Evolutionary conservation across 768 basidiomycete genomes (phyloP).

Genomic region (Dacryopinax spathularia): DNA sequence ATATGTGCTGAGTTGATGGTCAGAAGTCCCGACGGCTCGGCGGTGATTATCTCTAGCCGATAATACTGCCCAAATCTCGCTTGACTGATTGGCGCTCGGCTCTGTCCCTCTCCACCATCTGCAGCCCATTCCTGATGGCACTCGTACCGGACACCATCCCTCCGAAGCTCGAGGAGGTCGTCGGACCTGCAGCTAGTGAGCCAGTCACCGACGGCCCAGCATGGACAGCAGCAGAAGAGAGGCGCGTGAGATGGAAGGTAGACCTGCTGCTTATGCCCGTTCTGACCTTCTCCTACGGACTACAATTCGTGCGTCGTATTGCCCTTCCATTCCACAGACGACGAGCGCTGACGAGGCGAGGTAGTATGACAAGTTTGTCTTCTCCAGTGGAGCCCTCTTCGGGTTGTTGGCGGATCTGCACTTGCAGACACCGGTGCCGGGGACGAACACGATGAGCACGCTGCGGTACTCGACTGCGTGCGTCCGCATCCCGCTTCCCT

Average conservation of each 20-base stretch:
- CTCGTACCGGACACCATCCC: too few relatives aligned
- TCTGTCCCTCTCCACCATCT: too few relatives aligned
- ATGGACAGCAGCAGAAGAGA: background rate
- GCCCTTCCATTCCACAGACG: background rate
- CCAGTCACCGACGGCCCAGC: too few relatives aligned
- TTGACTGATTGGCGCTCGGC: too few relatives aligned
- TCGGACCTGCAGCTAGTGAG: too few relatives aligned
- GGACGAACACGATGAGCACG: background rate
- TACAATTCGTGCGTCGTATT: background rate
- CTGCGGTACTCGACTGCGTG: background rate
- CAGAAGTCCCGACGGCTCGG: too few relatives aligned
- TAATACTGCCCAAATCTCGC: too few relatives aligned
- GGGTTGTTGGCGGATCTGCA: background rate
- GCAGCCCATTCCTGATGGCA: too few relatives aligned
- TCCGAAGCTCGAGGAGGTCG: too few relatives aligned
- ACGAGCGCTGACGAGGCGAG: background rate
- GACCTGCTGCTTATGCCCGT: background rate
- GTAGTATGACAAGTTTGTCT: conserved; percentile 1
- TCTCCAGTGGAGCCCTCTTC: background rate
- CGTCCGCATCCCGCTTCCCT: background rate
- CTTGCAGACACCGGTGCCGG: background rate
- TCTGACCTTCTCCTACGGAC: background rate
- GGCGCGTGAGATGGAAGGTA: background rate
- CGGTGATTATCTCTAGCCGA: too few relatives aligned
- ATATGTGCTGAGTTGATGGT: too few relatives aligned